Evolutionary conservation across 2,329 filamentous ascomycete species (phyloP), one percentile per base, ranked within the genome.

Genomic region (Raffaelea ambrosiae): DNA sequence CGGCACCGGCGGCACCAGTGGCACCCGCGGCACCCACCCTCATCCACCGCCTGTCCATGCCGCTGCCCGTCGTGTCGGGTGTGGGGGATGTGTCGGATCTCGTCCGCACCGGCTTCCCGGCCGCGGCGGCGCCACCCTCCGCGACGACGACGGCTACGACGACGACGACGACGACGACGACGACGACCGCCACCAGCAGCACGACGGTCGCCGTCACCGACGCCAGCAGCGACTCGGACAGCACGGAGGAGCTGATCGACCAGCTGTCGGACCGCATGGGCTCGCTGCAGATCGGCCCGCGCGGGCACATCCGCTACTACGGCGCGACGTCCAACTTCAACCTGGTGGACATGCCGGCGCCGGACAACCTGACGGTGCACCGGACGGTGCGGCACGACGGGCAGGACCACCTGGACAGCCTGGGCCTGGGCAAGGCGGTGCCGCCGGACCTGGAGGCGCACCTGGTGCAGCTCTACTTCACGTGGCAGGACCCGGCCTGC

Each of bases 401-500:
- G 2, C 18, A 29, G 4, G 53, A 50, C 5, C 38, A 47, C n/a
- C 35, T 50, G 13, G 22, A 44, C 16, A 38, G 46, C 11, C 43
- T 68, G 18, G 63, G 67, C 2, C 58, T 71, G 13, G 63, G 63
- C 18, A 66, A 69, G 51, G 47, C 60, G 4, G 65, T 71, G 16
- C 64, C 68, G 29, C 59, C 61, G 19, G 61, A 58, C 4, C 52
- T 72, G 5, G 69, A 71, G 47, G 61, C 66, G 23, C 70, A 72
- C 54, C 61, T 73, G 1, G 59, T 69, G 5, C 61, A 66, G 31
- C 60, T 72, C 1, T 73, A 67, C 47, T 73, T 73, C 48, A 64
- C 67, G 1, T 73, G 70, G 70, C 68, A 73, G 53, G 71, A 73
- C 42, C 62, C 69, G 5, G 65, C 65, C 39, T 66, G 67, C 41